Conservation (phyloP, 305 asterid species). For the Fraxinus xanthoxyloides region DNA sequence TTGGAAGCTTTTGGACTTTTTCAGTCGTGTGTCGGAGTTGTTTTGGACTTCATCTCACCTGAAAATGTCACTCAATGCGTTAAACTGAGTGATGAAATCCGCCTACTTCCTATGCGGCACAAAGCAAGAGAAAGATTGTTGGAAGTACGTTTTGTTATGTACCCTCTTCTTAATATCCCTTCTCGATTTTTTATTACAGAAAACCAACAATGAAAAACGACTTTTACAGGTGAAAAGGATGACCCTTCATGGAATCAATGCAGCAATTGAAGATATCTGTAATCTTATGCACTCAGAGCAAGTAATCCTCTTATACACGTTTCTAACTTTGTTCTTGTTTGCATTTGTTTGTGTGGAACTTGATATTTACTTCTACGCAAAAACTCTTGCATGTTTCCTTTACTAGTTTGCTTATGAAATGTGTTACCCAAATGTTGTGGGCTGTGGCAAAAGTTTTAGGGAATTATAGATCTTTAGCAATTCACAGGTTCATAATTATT, state of each 20-base stretch:
- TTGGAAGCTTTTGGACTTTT: slow-evolving; percentile 23
- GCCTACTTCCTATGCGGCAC: slow-evolving; percentile 73
- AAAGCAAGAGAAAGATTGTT: slow-evolving; percentile 66
- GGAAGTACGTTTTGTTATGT: slow-evolving; percentile 49
- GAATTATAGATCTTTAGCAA: background rate
- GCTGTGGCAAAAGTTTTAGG: background rate
- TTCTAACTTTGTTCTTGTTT: background rate
- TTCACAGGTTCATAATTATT: background rate
- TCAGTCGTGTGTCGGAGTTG: slow-evolving; percentile 80
- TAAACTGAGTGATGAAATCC: slow-evolving; percentile 74
- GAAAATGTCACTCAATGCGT: slow-evolving; percentile 78
- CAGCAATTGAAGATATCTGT: slow-evolving; percentile 64
- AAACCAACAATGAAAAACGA: slow-evolving; percentile 12
- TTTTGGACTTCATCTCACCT: slow-evolving; percentile 90
- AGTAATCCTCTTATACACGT: slow-evolving; percentile 32
- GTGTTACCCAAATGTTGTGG: background rate
- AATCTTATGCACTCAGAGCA: slow-evolving; percentile 40
- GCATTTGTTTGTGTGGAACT: background rate
- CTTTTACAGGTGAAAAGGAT: slow-evolving; percentile 74
- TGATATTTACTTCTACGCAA: background rate
- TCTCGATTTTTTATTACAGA: background rate
- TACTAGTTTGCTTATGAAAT: background rate
- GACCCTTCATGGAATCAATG: slow-evolving; percentile 60
- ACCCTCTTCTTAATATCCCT: background rate
- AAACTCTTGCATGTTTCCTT: background rate